Evolutionary conservation across 2,329 filamentous ascomycete genomes (phyloP), one percentile per base, ranked within the genome.

Genomic region (Oidium heveae): DNA sequence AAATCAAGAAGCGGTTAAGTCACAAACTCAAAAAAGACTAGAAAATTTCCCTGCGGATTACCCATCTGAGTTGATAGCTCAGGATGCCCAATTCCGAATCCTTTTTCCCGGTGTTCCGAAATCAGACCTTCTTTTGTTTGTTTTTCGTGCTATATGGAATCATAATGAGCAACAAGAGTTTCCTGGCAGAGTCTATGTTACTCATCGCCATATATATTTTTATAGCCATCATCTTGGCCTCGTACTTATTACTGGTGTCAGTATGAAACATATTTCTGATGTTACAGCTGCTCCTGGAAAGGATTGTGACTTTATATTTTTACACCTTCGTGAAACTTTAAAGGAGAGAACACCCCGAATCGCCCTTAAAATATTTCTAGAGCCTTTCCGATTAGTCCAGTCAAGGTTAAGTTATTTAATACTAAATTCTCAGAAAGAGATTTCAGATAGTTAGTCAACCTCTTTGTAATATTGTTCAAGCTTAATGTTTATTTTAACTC

Each of bases 171-270:
- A 80, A 60, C 81, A 84, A 66, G 80, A 84, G 57, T 86, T 96
- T 57, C 81, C 82, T 9, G 82, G 91, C 0, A 79, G 91, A 54
- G 80, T 94, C 24, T 98, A 93, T 65, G 80, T 94, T 57, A 96
- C 89, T 0, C 74, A 82, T 0, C 80, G 82, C 58, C 84, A 88
- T 59, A 80, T 98, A 65, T 96, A 94, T 67, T 96, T 98, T 64
- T 98, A 95, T 68, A 93, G 88, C 61, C 84, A 96, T 63, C 85
- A 95, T 64, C 80, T 95, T 65, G 91, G 91, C 6, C 74, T 98
- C 6, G 83, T 96, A 0, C 74, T 94, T 37, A 84, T 89, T 0
- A 89, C 87, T 53, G 77, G 77, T 16, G 77, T 93, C 53, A 79
- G 75, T 55, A 72, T 98, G 56, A 75, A 80, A 55, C 79, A 56